Percentiles rank a stretch among this genome's conserved stretches.
Evolutionary conservation across 176 grass and related monocot genomes (phyloP).

Genomic region (Aegilops umbellulata): DNA sequence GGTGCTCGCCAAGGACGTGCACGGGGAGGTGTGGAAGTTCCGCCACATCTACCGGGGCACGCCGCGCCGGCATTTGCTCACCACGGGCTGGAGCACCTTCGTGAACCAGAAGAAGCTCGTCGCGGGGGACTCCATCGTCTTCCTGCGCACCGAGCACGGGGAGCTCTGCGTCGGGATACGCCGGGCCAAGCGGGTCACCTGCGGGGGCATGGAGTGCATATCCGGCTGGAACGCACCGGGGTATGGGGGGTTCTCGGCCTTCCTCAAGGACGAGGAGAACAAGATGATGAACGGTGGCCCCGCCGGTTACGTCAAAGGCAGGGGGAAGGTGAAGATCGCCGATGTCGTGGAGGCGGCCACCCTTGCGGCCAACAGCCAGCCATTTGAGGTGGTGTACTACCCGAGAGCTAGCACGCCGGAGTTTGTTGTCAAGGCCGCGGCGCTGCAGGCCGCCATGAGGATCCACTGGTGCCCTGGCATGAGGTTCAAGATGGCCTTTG

Average conservation of each 20-base stretch:
- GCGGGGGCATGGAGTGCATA: slow-evolving; percentile 46
- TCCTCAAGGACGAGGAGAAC: slow-evolving; percentile 60
- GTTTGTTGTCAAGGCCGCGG: slow-evolving; percentile 53
- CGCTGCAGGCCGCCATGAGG: slow-evolving; percentile 50
- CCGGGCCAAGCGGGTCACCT: slow-evolving; percentile 39
- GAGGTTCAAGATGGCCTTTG: slow-evolving; percentile 77
- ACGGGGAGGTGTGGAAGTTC: slow-evolving; percentile 68
- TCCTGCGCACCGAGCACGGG: slow-evolving; percentile 46
- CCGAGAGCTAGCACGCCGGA: slow-evolving; percentile 58
- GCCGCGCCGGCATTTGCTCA: slow-evolving; percentile 65
- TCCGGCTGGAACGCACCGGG: slow-evolving; percentile 55
- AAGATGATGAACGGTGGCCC: slow-evolving; percentile 31
- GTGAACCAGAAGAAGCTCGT: slow-evolving; percentile 74
- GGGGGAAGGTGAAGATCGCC: slow-evolving; percentile 43
- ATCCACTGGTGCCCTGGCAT: slow-evolving; percentile 70
- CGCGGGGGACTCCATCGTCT: slow-evolving; percentile 59
- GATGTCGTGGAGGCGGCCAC: slow-evolving; percentile 44
- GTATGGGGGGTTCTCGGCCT: slow-evolving; percentile 41
- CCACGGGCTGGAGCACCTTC: slow-evolving; percentile 72
- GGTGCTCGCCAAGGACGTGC: slow-evolving; percentile 60
- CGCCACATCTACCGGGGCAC: slow-evolving; percentile 73
- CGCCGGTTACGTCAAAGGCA: slow-evolving; percentile 37
- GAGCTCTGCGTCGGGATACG: slow-evolving; percentile 60
- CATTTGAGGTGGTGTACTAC: slow-evolving; percentile 69
- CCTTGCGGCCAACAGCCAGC: slow-evolving; percentile 40